Evolutionary conservation across 352 stramenopile genomes (phyloP).

Genomic region (Pythium utonaiense): DNA sequence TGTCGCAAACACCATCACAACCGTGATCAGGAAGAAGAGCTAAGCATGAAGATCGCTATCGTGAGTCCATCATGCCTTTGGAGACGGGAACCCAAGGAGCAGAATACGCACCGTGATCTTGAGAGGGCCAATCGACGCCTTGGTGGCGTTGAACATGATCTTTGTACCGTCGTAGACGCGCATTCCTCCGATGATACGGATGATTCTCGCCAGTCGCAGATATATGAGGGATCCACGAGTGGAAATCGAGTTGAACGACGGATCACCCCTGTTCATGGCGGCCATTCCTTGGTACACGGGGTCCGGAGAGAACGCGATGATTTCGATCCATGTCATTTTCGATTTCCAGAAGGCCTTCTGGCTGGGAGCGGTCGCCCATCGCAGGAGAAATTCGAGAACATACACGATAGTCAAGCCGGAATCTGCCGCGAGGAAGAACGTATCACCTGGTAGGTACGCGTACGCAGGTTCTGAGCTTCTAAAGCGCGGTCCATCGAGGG

Average conservation of each 20-base stretch:
- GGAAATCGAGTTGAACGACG: constrained; percentile 22
- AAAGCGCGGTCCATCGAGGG: constrained; percentile 53
- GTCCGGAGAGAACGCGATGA: constrained; percentile 33
- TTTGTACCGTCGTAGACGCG: constrained; percentile 42
- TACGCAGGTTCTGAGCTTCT: constrained; percentile 39
- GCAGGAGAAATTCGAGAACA: constrained; percentile 38
- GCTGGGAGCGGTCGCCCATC: constrained; percentile 22
- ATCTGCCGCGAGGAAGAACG: constrained; percentile 28
- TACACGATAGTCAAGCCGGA: constrained; percentile 40
- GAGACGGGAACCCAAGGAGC: too few relatives aligned
- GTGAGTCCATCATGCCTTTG: too few relatives aligned
- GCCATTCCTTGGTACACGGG: constrained; percentile 21
- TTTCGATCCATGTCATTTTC: constrained; percentile 26
- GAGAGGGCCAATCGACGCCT: constrained; percentile 36
- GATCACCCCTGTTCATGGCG: constrained; percentile 5
- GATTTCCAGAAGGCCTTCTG: constrained; percentile 33
- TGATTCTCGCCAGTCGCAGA: constrained; percentile 34
- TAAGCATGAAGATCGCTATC: too few relatives aligned
- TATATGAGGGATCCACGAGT: constrained; percentile 12
- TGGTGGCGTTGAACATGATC: constrained; percentile 33
- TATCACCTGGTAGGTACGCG: constrained; percentile 32
- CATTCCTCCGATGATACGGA: constrained; percentile 33
- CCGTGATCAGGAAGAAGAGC: constrained; percentile 75
- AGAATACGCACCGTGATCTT: constrained; percentile 38
- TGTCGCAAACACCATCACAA: constrained; percentile 74